Evolutionary conservation across 305 asterid genomes (phyloP), one percentile per base, ranked within the genome.

Genomic region (Fraxinus dipetala): DNA sequence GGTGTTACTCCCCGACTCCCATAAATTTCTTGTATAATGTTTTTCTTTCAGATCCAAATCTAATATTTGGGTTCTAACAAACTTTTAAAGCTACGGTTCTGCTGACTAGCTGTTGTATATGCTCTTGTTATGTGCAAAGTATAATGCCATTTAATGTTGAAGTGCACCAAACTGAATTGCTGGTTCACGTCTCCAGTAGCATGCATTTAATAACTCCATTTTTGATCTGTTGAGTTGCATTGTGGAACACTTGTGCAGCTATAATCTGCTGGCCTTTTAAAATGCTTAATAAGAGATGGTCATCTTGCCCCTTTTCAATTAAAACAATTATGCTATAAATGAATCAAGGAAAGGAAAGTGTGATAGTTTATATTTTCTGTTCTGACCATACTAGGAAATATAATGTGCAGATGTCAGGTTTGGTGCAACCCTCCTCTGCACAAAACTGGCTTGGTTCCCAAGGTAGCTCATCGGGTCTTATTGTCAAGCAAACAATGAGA

Each of bases 401-500:
- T 67, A 13, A 67, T 28, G 18, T 28, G 75, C 75, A 67, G 75
- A 67, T 67, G 20, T 67, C 75, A 13, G 75, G 75, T 13, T 67
- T 67, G 36, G 75, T 67, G 36, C 38, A 30, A 26, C 75, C 75
- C 9, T 65, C 73, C 36, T 30, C 96, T 36, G 89, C 92, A 63
- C 97, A 89, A 85, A 96, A 70, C 84, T 96, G 98, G 98, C 93
- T 91, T 85, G 92, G 94, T 84, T 89, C 96, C 79, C 98, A 93
- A 80, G 89, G 92, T 83, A 92, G 97, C 89, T 91, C 99, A 65
- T 95, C 98, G 31, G 97, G 96, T 87, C 95, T 93, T 82, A 91
- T 93, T 14, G 98, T 91, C 87, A 94, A 96, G 95, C 90, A 92
- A 75, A 89, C 98, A 77, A 84, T 96, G 85, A 90, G 99, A 91